phyloP scores from a whole-genome alignment of 306 rosid species.

The Rosa multiflora region DNA sequence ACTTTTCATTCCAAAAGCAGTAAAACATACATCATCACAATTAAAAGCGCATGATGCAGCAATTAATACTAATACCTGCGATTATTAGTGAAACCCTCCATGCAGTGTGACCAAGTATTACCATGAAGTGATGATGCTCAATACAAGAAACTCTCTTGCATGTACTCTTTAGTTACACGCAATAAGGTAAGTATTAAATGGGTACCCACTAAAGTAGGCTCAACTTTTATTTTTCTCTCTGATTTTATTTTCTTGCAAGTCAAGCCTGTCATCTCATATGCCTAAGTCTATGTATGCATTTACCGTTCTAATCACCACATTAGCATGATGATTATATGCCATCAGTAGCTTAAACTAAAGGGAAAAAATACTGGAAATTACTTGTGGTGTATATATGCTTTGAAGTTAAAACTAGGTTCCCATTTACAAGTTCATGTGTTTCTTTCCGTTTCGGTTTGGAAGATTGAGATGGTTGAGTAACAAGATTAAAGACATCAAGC shows the following conservation, averaged over 20 bases:
- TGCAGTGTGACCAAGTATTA: not conserved
- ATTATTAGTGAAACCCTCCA: not conserved
- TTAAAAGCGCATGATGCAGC: not conserved
- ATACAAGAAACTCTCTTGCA: not conserved
- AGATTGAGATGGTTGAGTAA: not conserved
- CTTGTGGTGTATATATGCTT: not conserved
- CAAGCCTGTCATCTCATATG: not conserved
- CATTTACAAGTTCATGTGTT: too few relatives aligned
- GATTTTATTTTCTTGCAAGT: not conserved
- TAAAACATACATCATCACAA: not conserved
- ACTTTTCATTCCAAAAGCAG: not conserved
- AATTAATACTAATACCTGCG: not conserved
- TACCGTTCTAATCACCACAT: not conserved
- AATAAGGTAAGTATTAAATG: not conserved
- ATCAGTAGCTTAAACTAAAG: too few relatives aligned
- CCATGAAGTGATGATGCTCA: not conserved
- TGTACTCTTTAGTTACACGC: not conserved
- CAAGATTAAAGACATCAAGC: not conserved
- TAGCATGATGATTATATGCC: not conserved
- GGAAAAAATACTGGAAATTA: not conserved
- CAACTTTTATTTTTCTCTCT: not conserved
- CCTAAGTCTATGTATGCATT: not conserved
- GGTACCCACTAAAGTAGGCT: slow-evolving; percentile 4
- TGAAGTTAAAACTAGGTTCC: not conserved
- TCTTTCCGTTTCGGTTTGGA: not conserved